Conservation (phyloP, 257 asterid genomes). For the Jaltomata sinuosa region DNA sequence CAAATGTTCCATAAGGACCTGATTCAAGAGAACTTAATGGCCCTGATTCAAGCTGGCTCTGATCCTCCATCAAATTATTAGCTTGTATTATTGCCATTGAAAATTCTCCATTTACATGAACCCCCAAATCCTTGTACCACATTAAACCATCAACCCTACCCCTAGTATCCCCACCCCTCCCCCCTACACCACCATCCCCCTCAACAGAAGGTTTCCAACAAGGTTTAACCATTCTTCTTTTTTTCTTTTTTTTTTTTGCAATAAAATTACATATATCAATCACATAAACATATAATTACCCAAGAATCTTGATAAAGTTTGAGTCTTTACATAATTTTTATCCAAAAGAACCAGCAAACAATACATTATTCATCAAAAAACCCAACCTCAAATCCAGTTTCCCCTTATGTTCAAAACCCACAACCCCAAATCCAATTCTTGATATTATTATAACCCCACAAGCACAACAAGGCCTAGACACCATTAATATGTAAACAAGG, state of each 20-base stretch:
- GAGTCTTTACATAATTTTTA: conserved; percentile 7
- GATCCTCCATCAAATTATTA: conserved; percentile 84
- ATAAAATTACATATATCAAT: background rate
- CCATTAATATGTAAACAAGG: conserved; percentile 40
- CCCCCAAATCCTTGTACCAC: conserved; percentile 88
- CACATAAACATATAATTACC: background rate
- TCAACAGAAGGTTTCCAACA: conserved; percentile 79
- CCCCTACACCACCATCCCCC: conserved; percentile 40
- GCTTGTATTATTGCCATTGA: conserved; percentile 96
- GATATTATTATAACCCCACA: conserved; percentile 47
- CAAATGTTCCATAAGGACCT: conserved; percentile 78
- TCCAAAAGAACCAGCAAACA: conserved; percentile 57
- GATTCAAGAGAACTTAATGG: conserved; percentile 54
- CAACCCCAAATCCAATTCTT: conserved; percentile 27
- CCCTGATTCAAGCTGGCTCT: conserved; percentile 86
- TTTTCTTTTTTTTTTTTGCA: background rate
- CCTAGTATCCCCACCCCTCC: conserved; percentile 36
- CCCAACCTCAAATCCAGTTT: conserved; percentile 38
- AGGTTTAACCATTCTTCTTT: conserved; percentile 53
- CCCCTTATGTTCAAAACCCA: conserved; percentile 34
- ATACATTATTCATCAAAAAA: conserved; percentile 20
- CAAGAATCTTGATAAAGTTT: conserved; percentile 5
- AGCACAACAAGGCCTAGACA: conserved; percentile 61
- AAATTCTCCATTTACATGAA: conserved; percentile 65
- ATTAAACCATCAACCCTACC: conserved; percentile 68